Conservation (phyloP, 1,284 basidiomycete genomes). For the Cryptococcus depauperatus region DNA sequence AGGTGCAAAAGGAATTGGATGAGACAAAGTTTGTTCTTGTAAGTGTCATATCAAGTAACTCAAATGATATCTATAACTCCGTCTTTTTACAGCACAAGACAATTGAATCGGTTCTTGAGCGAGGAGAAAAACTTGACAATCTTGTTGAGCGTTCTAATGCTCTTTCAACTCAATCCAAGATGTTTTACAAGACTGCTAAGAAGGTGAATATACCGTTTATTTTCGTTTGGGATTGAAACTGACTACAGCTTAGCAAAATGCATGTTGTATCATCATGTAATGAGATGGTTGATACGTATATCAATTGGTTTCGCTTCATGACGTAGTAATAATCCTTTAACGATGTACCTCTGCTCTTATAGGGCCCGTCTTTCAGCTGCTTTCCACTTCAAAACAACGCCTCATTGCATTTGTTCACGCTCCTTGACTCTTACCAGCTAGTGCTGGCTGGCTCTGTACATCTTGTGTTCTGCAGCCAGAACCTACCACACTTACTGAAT, state of each 20-base stretch:
- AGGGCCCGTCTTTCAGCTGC: too few species aligned
- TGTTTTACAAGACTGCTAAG: slow-evolving; percentile 90
- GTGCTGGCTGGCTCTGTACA: too few species aligned
- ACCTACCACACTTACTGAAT: too few species aligned
- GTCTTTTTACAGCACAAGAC: slow-evolving; percentile 78
- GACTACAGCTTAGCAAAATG: slow-evolving; percentile 54
- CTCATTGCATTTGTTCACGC: too few species aligned
- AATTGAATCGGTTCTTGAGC: slow-evolving; percentile 91
- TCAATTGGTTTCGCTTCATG: neutral
- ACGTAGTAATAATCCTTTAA: neutral
- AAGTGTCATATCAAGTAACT: too few species aligned
- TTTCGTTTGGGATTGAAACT: neutral
- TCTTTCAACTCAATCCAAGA: slow-evolving; percentile 83
- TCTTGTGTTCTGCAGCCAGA: too few species aligned
- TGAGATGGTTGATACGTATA: neutral
- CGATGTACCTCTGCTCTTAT: too few species aligned
- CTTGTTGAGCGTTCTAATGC: slow-evolving; percentile 91
- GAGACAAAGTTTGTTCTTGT: slow-evolving; percentile 98
- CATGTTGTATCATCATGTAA: slow-evolving; percentile 54
- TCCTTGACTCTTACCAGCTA: too few species aligned
- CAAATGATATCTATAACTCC: neutral
- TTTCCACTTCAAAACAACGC: too few species aligned
- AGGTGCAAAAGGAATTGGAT: slow-evolving; percentile 94
- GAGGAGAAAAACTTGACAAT: slow-evolving; percentile 96
- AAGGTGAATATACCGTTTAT: slow-evolving; percentile 56